Evolutionary conservation across 2,329 filamentous ascomycete genomes (phyloP), one percentile per base, ranked within the genome.

Genomic region (Ascochyta fabae): DNA sequence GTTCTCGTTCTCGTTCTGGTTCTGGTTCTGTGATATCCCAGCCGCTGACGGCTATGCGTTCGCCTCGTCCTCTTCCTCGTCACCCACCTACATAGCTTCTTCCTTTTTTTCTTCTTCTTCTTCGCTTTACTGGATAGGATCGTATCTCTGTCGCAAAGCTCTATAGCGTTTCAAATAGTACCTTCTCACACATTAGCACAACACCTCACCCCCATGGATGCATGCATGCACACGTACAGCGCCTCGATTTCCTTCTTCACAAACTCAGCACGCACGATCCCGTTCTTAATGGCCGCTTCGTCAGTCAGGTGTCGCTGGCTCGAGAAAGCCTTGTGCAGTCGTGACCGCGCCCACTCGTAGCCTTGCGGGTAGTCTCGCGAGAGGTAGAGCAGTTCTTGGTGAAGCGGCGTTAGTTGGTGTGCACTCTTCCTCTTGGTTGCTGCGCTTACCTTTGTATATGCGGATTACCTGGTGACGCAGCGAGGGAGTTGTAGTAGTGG

Each of bases 241-340:
- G 92, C 89, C 78, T 97, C 93, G 58, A 98, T 91, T 75, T 97
- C 94, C 83, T 96, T 97, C 77, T 91, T 96, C 4, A 98, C 92
- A 75, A 90, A 97, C 63, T 96, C 86, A 0, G 92, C 94, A 57
- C 88, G 83, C 36, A 85, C 82, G 52, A 99, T 91, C 0, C 87
- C 90, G 57, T 87, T 83, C 38, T 82, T 83, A 45, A 99, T 97
- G 67, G 91, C 83, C 7, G 84, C 85, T 59, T 94, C 88, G 64
- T 95, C 87, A 2, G 80, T 82, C 54, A 96, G 71, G 36, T 82
- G 76, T 2, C 88, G 85, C 65, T 96, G 92, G 42, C 86, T 86
- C 63, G 88, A 85, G 77, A 98, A 99, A 0, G 94, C 94, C 58
- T 87, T 86, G 78, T 97, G 92, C 9, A 97, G 80, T 2, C 92